Base-by-base conservation (phyloP, 1,139 yeast species). In the Suhomyces choctaworum region DNA sequence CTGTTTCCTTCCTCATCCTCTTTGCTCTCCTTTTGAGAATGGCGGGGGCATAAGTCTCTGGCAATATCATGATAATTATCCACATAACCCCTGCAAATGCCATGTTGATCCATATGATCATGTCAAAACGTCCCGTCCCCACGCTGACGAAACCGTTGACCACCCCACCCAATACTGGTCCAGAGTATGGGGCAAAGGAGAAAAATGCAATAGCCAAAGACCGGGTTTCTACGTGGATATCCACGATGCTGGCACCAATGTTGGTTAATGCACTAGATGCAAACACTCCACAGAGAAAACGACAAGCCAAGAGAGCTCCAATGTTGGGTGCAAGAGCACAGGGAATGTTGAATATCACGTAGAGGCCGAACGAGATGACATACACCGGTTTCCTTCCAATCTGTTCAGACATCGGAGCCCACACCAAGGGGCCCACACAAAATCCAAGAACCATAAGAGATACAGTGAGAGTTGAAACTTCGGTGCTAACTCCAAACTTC, bases 11-110 rank as follows among this genome's bases (percentile, higher is more conserved):
- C 69, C 96, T 76, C 52, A 87, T 56, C 47, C 59, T 73, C 48
- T 65, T 64, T 26, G 96, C 96, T 55, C 88, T 76, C 29, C 60
- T 70, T 58, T 84, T 87, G 50, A 88, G 70, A 39, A 88, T 86
- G 5, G 82, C 88, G 4, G 96, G 96, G 2, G 96, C 90, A 60
- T 84, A 88, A 16, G 97, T 89, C 66, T 89, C 97, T 7, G 96
- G 96, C 25, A 88, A 73, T 14, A 70, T 47, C 11, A 78, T 58
- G 19, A 82, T 70, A 17, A 74, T 44, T 17, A 87, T 67, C 84
- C 92, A 82, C 78, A 83, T 80, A 1, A 78, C 76, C 42, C 96
- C 96, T 2, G 92, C 87, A 60, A 88, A 86, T 2, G 92, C 96
- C 86, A 88, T 78, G 53, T 88, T 88, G 40, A 87, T 90, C 96